Base-by-base conservation (phyloP, 1,139 yeast genomes). In the Insectozyma bohioensis region DNA sequence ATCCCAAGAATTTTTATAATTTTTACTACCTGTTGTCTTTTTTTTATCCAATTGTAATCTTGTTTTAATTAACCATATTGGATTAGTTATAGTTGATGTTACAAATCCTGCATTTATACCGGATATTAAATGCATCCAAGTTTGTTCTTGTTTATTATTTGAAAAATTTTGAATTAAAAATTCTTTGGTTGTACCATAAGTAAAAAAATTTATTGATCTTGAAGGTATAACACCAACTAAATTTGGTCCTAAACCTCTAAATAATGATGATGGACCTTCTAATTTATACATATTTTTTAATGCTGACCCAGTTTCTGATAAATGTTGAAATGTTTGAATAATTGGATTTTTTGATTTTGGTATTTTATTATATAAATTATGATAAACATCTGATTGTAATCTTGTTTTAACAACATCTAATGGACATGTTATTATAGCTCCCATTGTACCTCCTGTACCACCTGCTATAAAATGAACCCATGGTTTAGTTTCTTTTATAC, bases 391-490 rank as follows among this genome's bases (percentile, higher is more conserved):
- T 37, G 95, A 84, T 56, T 94, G 99, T 36, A 94, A 67, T 48
- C 99, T 73, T 0, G 99, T 94, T 54, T 94, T 94, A 30, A 94
- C 95, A 34, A 94, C 96, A 60, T 94, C 99, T 42, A 94, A 74
- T 0, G 99, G 99, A 48, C 95, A 84, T 0, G 98, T 94, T 36
- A 81, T 81, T 2, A 90, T 63, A 1, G 98, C 96, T 12, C 98
- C 99, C 12, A 94, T 86, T 95, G 92, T 92, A 8, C 98, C 99
- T 22, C 97, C 98, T 17, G 85, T 51, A 24, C 97, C 98, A 25
- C 98, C 98, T n/a, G 98, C 97, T n/a, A 90, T 85, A 54, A 90
- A 92, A 61, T 90, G 97, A 6, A 90, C 87, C 96, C 97, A 90
- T 35, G 95, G 95, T 46, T 75, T 77, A 2, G 81, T 78, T 46